A percentile compares a stretch with the other conserved stretches of the same genome.
Evolutionary conservation across 306 rosid species (phyloP).

Genomic region (Pyrus communis): DNA sequence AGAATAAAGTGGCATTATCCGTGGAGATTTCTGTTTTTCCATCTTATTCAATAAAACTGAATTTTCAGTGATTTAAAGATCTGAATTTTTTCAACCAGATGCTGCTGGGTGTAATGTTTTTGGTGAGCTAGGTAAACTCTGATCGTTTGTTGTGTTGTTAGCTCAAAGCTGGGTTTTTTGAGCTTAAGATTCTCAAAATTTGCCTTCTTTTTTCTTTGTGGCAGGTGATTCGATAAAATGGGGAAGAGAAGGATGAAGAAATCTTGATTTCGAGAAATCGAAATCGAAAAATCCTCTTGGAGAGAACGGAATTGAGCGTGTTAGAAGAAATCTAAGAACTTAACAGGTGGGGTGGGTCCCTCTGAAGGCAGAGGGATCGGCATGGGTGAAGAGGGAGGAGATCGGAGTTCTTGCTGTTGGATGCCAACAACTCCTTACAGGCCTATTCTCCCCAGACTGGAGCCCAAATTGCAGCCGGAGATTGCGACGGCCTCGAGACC

Average conservation of each 20-base stretch:
- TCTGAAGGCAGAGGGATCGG: constrained; percentile 7
- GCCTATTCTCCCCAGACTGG: neutral
- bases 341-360: neutral
- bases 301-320: neutral
- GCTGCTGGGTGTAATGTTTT: neutral
- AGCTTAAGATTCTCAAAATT: neutral
- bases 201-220: neutral
- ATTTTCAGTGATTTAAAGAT: constrained; percentile 3
- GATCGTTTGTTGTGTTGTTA: neutral
- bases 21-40: constrained; percentile 10
- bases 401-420: neutral
- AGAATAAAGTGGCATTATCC: constrained; percentile 19
- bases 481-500: neutral
- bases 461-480: neutral
- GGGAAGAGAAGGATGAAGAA: neutral
- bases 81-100: constrained; percentile 5
- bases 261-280: neutral
- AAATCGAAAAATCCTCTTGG: neutral
- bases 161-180: neutral
- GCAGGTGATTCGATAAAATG: constrained; percentile 2
- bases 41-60: neutral
- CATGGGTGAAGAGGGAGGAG: neutral
- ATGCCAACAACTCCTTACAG: constrained; percentile 9
- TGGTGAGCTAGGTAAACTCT: neutral
- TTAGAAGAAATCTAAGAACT: neutral